Percentiles rank a stretch among this genome's conserved stretches.
Evolutionary conservation across 148 eudicot species (phyloP).

Genomic region (Chenopodium berlandieri): DNA sequence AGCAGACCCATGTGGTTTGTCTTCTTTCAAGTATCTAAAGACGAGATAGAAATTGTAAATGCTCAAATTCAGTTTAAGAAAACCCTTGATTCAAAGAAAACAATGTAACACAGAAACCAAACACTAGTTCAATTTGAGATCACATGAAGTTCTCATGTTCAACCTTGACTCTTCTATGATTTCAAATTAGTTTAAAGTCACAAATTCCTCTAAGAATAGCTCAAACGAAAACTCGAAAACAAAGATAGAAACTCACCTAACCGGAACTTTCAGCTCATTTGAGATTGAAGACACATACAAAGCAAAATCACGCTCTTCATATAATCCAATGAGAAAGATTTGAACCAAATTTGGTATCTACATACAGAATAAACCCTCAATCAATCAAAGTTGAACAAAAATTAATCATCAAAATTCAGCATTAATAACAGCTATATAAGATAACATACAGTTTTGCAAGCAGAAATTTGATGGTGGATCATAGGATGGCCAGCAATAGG

Average conservation of each 20-base stretch:
- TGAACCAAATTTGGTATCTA: slow-evolving; percentile 92
- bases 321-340: slow-evolving; percentile 73
- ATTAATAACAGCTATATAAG: neutral
- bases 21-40: slow-evolving; percentile 85
- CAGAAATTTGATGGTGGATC: slow-evolving; percentile 92
- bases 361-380: slow-evolving; percentile 7
- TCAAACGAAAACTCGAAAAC: neutral
- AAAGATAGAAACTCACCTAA: slow-evolving; percentile 51
- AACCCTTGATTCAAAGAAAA: neutral
- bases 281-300: slow-evolving; percentile 87
- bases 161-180: neutral
- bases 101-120: neutral
- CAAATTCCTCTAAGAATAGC: neutral
- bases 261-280: slow-evolving; percentile 83
- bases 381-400: slow-evolving; percentile 7
- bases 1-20: slow-evolving; percentile 94
- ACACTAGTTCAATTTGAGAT: neutral
- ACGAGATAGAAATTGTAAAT: neutral
- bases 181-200: neutral
- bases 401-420: slow-evolving; percentile 12
- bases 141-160: neutral
- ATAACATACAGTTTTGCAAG: slow-evolving; percentile 79
- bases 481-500: slow-evolving; percentile 96
- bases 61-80: neutral
- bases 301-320: slow-evolving; percentile 82